Evolutionary conservation across 768 basidiomycete genomes (phyloP).

Genomic region (Auriscalpium microsporum): DNA sequence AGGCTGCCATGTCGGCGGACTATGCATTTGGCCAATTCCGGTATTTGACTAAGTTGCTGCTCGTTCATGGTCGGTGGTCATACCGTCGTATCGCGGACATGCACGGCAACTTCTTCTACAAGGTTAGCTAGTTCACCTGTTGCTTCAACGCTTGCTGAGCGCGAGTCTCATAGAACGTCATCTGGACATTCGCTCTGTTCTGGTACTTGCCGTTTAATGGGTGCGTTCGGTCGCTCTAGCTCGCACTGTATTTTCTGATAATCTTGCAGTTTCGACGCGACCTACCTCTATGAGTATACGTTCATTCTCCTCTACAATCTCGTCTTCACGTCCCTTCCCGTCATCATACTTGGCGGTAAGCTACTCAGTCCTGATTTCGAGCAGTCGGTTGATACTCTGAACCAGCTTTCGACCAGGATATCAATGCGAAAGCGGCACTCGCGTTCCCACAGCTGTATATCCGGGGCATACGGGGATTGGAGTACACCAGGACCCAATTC

Average conservation of each 20-base stretch:
- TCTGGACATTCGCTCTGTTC: constrained; percentile 91
- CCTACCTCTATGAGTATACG: constrained; percentile 91
- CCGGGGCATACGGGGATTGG: constrained; percentile 86
- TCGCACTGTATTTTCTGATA: constrained; percentile 11
- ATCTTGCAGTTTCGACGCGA: constrained; percentile 72
- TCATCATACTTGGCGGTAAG: constrained; percentile 82
- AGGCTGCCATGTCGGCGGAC: constrained; percentile 98
- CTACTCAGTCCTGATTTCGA: neutral
- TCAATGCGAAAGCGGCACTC: constrained; percentile 80
- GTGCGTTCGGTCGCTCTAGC: constrained; percentile 30
- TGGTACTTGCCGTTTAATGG: constrained; percentile 89
- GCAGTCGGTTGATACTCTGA: constrained; percentile 5
- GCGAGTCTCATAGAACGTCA: constrained; percentile 53
- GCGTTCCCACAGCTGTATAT: constrained; percentile 96
- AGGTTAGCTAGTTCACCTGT: constrained; percentile 39
- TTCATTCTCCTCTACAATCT: constrained; percentile 90
- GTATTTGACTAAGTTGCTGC: constrained; percentile 80
- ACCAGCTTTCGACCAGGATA: constrained; percentile 88
- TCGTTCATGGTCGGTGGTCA: constrained; percentile 96
- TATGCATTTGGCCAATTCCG: constrained; percentile 98
- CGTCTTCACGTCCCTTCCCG: constrained; percentile 89
- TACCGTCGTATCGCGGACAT: constrained; percentile 95
- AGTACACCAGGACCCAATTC: constrained; percentile 87
- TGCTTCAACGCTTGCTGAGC: constrained; percentile 4
- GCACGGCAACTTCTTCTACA: constrained; percentile 98